phyloP scores from a whole-genome alignment of 352 stramenopile genomes.

The Elongisporangium prolatum region DNA sequence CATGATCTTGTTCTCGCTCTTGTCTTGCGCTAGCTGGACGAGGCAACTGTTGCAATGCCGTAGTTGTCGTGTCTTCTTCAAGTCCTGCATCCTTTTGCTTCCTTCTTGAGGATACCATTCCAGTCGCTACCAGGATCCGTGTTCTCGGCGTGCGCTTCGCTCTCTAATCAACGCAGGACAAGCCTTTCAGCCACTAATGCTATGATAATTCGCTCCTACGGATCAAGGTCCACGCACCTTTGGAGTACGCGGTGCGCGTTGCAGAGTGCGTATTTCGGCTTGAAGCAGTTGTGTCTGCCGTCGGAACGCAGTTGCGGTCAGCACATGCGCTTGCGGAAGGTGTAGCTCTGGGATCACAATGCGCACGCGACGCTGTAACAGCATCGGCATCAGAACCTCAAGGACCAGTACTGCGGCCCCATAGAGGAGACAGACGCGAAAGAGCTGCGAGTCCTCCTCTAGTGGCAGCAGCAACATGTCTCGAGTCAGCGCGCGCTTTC shows the following conservation, averaged over 20 bases:
- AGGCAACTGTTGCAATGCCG: neutral
- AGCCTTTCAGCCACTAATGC: neutral
- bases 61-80: neutral
- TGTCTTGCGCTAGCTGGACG: neutral
- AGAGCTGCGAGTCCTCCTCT: constrained; percentile 44
- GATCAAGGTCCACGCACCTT: constrained; percentile 5
- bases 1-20: neutral
- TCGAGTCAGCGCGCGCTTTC: neutral
- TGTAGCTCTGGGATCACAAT: constrained; percentile 30
- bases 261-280: constrained; percentile 27
- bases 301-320: constrained; percentile 36
- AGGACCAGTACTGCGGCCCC: constrained; percentile 42
- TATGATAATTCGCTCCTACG: neutral
- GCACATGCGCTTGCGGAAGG: constrained; percentile 12
- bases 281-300: constrained; percentile 33
- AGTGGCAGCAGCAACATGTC: constrained; percentile 42
- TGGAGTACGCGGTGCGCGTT: constrained; percentile 9
- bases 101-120: neutral
- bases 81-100: neutral
- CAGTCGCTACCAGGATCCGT: neutral
- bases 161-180: neutral
- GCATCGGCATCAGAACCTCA: constrained; percentile 41
- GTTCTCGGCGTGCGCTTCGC: neutral
- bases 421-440: constrained; percentile 53
- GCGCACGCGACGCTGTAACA: constrained; percentile 52